Percentiles rank a stretch among this genome's conserved stretches.
Evolutionary conservation across 2,329 filamentous ascomycete genomes (phyloP).

Genomic region (Colletotrichum falcatum): DNA sequence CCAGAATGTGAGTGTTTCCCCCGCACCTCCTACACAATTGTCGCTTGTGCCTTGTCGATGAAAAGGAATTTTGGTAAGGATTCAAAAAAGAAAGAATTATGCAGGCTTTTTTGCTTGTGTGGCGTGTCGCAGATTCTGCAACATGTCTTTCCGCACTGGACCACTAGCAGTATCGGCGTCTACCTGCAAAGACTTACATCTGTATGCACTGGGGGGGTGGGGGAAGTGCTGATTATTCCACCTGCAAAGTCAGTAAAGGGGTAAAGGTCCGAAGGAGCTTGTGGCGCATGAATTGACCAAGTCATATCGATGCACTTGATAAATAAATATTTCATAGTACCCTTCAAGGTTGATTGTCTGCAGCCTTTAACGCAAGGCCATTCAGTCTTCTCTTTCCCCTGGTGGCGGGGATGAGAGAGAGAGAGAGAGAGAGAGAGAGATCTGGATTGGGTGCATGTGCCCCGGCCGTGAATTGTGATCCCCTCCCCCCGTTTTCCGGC

Average conservation of each 20-base stretch:
- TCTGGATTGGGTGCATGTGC: constrained; percentile 5
- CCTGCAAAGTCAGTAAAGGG: not conserved
- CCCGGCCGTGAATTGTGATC: constrained; percentile 11
- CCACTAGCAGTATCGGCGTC: constrained; percentile 25
- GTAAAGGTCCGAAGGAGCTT: not conserved
- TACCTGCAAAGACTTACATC: not conserved
- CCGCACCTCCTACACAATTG: not conserved
- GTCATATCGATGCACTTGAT: not conserved
- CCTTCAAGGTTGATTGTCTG: not conserved
- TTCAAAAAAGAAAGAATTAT: constrained; percentile 26
- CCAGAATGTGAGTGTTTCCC: too few species aligned
- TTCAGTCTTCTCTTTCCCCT: not conserved
- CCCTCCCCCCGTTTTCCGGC: constrained; percentile 1
- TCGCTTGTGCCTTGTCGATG: constrained; percentile 12
- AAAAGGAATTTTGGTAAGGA: constrained; percentile 5
- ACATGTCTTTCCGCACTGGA: constrained; percentile 33
- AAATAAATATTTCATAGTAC: not conserved
- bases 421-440: constrained; percentile 12
- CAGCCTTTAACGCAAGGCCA: not conserved
- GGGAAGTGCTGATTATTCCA: not conserved
- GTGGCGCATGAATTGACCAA: not conserved
- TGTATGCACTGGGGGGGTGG: not conserved
- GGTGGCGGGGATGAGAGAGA: not conserved
- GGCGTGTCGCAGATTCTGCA: constrained; percentile 40
- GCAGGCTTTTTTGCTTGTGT: constrained; percentile 29